These are phyloP conservation scores for Wickerhamomyces alni DNA, from an alignment of 805 yeast genomes.

Conservation along the genomic window DNA sequence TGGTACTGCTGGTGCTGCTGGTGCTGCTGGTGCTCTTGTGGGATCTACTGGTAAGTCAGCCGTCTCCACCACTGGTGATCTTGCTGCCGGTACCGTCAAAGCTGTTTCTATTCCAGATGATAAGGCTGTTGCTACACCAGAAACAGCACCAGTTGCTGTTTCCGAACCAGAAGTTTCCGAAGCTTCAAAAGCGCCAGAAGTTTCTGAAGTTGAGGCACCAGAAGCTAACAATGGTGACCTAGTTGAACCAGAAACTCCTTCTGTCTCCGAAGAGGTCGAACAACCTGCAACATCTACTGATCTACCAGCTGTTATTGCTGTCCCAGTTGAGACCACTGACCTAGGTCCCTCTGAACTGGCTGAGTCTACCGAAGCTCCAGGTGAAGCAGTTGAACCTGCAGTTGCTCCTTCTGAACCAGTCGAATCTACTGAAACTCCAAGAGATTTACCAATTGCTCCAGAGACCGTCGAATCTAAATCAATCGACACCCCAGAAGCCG, in stretches of 20 bases:
- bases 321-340: too few relatives aligned
- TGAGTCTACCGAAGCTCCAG: too few relatives aligned
- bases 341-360: too few relatives aligned
- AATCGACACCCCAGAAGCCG: not conserved
- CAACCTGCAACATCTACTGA: not conserved
- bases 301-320: too few relatives aligned
- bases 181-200: not conserved
- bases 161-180: conserved; percentile 1
- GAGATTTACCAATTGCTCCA: too few relatives aligned
- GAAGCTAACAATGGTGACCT: not conserved
- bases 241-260: not conserved
- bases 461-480: too few relatives aligned
- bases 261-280: not conserved
- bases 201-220: not conserved
- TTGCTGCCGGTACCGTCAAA: conserved; percentile 2
- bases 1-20: conserved; percentile 16
- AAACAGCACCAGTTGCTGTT: not conserved
- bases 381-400: too few relatives aligned
- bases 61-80: not conserved
- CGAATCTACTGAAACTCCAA: too few relatives aligned
- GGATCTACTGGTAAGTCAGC: conserved; percentile 15
- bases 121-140: conserved; percentile 2
- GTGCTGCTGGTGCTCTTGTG: conserved; percentile 11
- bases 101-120: not conserved
- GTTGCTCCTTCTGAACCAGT: too few relatives aligned